A percentile compares a stretch with the other conserved stretches of the same genome.
Evolutionary conservation across 257 asterid species (phyloP).

Genomic region (Fraxinus anomala): DNA sequence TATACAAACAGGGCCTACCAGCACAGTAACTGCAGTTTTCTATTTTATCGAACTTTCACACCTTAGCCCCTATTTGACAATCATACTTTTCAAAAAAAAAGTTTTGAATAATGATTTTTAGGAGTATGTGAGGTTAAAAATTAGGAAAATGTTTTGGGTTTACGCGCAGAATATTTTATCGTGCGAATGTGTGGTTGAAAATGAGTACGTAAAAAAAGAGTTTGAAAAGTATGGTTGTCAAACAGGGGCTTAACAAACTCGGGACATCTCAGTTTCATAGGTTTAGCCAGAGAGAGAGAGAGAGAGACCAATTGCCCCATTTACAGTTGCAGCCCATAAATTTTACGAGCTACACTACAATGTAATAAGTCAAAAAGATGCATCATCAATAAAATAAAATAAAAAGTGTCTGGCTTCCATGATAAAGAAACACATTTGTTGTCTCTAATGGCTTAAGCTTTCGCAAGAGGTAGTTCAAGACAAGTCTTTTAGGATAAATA

Average conservation of each 20-base stretch:
- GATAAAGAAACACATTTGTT: neutral
- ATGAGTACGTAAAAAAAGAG: too few relatives aligned
- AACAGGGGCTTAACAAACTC: neutral
- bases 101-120: too few relatives aligned
- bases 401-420: neutral
- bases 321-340: neutral
- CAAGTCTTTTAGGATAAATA: neutral
- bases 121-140: too few relatives aligned
- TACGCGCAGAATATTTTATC: too few relatives aligned
- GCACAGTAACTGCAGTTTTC: too few relatives aligned
- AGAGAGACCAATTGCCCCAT: neutral
- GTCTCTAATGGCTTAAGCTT: neutral
- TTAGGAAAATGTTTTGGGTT: too few relatives aligned
- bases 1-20: neutral
- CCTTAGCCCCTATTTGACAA: too few relatives aligned
- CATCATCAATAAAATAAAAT: neutral
- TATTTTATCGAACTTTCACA: neutral
- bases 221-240: too few relatives aligned
- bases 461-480: neutral
- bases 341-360: neutral
- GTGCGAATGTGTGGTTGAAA: too few relatives aligned
- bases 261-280: neutral
- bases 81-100: too few relatives aligned
- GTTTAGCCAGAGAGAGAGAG: neutral
- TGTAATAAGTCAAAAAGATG: neutral